Base-by-base conservation (phyloP, 495 filamentous ascomycete species). In the Pseudomonodictys pantanalensis region DNA sequence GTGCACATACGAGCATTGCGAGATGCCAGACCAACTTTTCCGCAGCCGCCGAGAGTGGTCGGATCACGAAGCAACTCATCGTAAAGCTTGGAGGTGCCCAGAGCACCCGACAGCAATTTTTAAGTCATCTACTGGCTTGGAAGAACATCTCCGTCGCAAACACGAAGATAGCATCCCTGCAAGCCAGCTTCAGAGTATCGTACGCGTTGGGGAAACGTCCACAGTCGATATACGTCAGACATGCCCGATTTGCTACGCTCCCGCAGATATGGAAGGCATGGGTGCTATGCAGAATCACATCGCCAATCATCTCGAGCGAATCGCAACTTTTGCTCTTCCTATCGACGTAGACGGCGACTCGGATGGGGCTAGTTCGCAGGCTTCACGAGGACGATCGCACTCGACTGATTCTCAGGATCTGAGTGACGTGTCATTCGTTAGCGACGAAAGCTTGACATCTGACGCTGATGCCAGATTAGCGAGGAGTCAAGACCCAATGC, bases 261-360 rank as follows among this genome's bases (percentile, higher is more conserved):
- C 38, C 30, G 54, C 59, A 26, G 51, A 62, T 17, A 62, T 62
- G 54, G 59, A 62, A 56, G 59, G 49, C 22, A 24, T 28, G 15
- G 49, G 55, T 12, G n/a, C n/a, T n/a, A 44, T 67, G 1, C 58
- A 67, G 28, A 67, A 67, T 52, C 64, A 67, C 25, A 51, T 67
- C 38, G 64, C 64, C 1, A 55, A 67, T 33, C 64, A 67, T 46
- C 48, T 67, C 3, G 64, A 67, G 38, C 43, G 64, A 30, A 24
- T 67, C 18, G 64, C 64, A 17, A 25, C 48, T 4, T 67, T 67
- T 60, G 53, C 64, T 1, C 30, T 67, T 5, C 64, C 64, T 10
- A 60, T 47, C 11, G 47, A 60, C 28, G 12, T 56, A 5, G 59
- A 63, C 28, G 59, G 56, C 28, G 49, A 63, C 15, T 55, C 48